Evolutionary conservation across 441 rosid genomes (phyloP).

Genomic region (Cnidoscolus chayamansa): DNA sequence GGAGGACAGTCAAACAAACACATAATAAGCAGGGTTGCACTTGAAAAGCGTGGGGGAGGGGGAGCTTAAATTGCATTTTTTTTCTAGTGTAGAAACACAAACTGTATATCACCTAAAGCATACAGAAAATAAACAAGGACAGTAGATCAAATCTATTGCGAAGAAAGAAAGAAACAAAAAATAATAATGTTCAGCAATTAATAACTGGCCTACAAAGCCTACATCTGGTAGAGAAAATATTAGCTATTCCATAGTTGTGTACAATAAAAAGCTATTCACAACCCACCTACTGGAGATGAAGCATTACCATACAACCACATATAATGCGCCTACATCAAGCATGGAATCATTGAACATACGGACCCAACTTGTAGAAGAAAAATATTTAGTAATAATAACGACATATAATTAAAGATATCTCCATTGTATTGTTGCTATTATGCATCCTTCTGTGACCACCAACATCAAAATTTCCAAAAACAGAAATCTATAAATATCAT

Average conservation of each 20-base stretch:
- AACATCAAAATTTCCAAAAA: constrained; percentile 10
- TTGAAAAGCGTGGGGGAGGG: no score
- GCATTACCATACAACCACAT: constrained; percentile 35
- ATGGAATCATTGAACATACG: constrained; percentile 33
- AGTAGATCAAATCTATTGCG: neutral
- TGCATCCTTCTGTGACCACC: constrained; percentile 21
- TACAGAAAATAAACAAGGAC: constrained; percentile 11
- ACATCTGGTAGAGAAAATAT: constrained; percentile 28
- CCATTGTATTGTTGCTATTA: constrained; percentile 32
- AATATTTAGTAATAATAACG: constrained; percentile 5
- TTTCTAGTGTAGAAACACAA: neutral
- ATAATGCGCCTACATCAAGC: constrained; percentile 26
- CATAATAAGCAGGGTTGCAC: neutral
- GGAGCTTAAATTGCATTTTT: neutral
- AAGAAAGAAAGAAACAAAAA: constrained; percentile 12
- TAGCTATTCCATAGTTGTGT: constrained; percentile 21
- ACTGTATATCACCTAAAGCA: constrained; percentile 8
- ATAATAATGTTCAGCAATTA: constrained; percentile 15
- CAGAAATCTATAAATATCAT: neutral
- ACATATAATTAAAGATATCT: constrained; percentile 1
- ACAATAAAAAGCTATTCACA: constrained; percentile 19
- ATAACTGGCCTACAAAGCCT: constrained; percentile 29
- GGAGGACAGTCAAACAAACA: neutral
- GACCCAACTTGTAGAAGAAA: constrained; percentile 28
- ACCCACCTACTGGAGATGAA: constrained; percentile 32